Base-by-base conservation (phyloP, 2,329 filamentous ascomycete genomes). In the Fusarium keratoplasticum region DNA sequence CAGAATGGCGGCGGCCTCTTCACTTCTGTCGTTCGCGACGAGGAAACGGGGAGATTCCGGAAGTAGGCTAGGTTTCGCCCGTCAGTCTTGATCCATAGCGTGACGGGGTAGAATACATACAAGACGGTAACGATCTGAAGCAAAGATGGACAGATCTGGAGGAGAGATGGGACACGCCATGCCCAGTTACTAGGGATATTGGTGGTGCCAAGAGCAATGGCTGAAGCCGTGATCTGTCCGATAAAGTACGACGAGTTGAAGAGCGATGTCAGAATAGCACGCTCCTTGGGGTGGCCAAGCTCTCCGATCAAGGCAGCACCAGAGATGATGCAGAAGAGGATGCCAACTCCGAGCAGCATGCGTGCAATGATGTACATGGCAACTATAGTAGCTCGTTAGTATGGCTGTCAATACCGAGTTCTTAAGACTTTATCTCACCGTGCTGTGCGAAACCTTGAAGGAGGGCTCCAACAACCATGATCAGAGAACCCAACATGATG, bases 331-430 rank as follows among this genome's bases (percentile, higher is more conserved):
- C 86, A 87, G 72, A 89, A 89, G 0, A 88, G 87, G 57, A 91
- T 89, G n/a, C 90, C 90, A 27, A 88, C 87, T 18, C 90, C 90
- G n/a, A 91, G 86, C 29, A 91, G 82, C 67, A 90, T 85, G 64
- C 90, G 87, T 14, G 89, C 85, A 22, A 90, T 81, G 70, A 91
- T 88, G 75, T 90, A 92, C 89, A 91, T 91, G 40, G 80, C 87
- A 33, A 85, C 86, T 88, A 11, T n/a, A 31, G 18, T 52, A 13
- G 5, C 18, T 25, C 22, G 2, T 36, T 27, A 36, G 20, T 22
- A 58, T 29, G 14, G 40, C 6, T 18, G 18, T 25, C 14, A 18
- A 36, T 11, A 36, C 18, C 27, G 31, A 55, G 11, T 35, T 25
- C 25, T 18, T 31, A 14, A 55, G 52, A 35, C n/a, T 33, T 35